These are phyloP conservation scores for Aspergillus unguis DNA, from an alignment of 2,329 filamentous ascomycete species.

Conservation along the genomic window DNA sequence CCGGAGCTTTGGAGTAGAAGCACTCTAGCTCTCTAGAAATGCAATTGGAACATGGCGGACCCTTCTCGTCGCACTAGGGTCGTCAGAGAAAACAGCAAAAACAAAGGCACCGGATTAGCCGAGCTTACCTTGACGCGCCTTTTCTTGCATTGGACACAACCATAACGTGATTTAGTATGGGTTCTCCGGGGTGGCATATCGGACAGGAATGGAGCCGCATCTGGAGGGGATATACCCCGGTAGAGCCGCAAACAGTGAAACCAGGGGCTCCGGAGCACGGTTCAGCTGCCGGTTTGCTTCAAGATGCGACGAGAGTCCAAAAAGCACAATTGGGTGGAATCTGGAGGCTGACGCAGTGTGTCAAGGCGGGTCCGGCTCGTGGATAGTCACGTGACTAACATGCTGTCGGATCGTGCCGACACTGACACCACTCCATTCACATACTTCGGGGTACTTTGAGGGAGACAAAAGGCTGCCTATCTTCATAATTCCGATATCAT, in stretches of 20 bases:
- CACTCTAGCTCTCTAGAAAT: slow-evolving; percentile 35
- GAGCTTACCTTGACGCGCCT: slow-evolving; percentile 40
- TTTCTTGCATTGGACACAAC: slow-evolving; percentile 42
- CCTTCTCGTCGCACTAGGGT: slow-evolving; percentile 38
- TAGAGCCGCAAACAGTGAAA: background rate
- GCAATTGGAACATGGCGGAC: slow-evolving; percentile 41
- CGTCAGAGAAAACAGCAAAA: slow-evolving; percentile 3
- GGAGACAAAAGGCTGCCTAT: too few species aligned
- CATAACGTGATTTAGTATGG: slow-evolving; percentile 44
- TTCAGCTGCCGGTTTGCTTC: too few species aligned
- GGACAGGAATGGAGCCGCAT: background rate
- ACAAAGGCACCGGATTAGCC: background rate
- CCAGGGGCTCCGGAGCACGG: too few species aligned
- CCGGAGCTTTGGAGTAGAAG: slow-evolving; percentile 24
- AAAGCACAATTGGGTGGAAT: too few species aligned
- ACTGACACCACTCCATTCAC: too few species aligned
- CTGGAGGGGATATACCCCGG: background rate
- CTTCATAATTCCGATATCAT: too few species aligned
- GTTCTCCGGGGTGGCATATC: slow-evolving; percentile 38
- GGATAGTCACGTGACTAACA: too few species aligned
- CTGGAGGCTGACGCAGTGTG: too few species aligned
- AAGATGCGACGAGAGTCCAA: too few species aligned
- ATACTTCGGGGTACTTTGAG: too few species aligned
- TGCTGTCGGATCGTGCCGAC: too few species aligned
- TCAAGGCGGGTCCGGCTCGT: too few species aligned